Conservation (phyloP, 1,139 yeast species). For the Saccharomyces hybrid region DNA sequence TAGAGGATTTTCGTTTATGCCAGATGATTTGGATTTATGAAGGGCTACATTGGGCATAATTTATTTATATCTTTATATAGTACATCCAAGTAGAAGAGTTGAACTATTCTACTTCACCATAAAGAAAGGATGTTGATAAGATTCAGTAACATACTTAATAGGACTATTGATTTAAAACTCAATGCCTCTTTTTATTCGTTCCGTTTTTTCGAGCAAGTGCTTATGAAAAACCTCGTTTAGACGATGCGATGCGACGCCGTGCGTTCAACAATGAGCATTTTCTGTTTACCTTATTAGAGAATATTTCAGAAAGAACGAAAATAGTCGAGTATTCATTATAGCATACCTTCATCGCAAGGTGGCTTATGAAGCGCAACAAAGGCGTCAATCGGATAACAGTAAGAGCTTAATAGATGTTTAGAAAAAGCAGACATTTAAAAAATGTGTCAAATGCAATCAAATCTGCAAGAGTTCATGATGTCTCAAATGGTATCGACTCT, state of each 20-base stretch:
- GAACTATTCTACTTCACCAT: neutral
- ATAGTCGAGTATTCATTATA: neutral
- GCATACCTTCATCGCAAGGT: no score
- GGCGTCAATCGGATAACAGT: neutral
- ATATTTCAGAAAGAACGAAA: neutral
- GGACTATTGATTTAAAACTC: neutral
- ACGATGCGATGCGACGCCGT: neutral
- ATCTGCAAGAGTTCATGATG: slow-evolving; percentile 20
- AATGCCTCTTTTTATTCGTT: neutral
- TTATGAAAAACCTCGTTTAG: neutral
- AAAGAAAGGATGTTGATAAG: neutral
- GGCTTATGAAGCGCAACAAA: slow-evolving; percentile 2
- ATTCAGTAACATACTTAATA: neutral
- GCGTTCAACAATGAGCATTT: neutral
- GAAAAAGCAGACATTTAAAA: slow-evolving; percentile 33
- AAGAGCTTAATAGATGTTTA: neutral
- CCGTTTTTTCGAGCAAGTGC: slow-evolving; percentile 44
- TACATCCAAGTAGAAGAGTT: neutral
- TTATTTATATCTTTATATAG: neutral
- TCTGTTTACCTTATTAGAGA: neutral
- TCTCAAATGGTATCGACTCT: slow-evolving; percentile 36
- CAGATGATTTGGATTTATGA: slow-evolving; percentile 42
- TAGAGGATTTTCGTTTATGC: slow-evolving; percentile 89
- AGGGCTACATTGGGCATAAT: neutral
- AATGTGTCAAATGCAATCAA: slow-evolving; percentile 49